phyloP scores from a whole-genome alignment of 148 eudicot species.

The Pharnaceum exiguum region DNA sequence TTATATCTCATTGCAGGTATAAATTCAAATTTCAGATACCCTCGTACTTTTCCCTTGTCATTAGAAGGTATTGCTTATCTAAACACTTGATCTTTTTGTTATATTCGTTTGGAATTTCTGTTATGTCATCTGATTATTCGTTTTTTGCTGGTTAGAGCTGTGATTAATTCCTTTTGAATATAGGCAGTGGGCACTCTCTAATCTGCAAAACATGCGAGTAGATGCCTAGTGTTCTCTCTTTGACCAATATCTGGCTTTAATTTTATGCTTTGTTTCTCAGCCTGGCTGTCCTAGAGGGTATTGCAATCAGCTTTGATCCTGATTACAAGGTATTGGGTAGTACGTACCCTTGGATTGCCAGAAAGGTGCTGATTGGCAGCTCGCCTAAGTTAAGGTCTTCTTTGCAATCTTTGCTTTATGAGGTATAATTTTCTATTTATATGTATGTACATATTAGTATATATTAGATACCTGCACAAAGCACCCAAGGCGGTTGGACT shows the following conservation, averaged over 20 bases:
- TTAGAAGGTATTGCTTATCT: constrained; percentile 57
- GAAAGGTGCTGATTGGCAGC: constrained; percentile 71
- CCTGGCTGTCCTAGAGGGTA: constrained; percentile 95
- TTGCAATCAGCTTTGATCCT: constrained; percentile 72
- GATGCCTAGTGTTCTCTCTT: background rate
- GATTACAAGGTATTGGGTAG: constrained; percentile 93
- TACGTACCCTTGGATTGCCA: constrained; percentile 95
- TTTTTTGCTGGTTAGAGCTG: background rate
- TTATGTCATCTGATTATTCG: too few relatives aligned
- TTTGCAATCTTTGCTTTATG: constrained; percentile 67
- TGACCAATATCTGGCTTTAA: background rate
- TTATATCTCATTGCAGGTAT: constrained; percentile 53
- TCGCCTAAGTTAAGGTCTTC: constrained; percentile 79
- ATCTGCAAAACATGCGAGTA: background rate
- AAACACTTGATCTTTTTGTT: too few relatives aligned
- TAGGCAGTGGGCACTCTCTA: constrained; percentile 3
- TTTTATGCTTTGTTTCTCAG: constrained; percentile 28
- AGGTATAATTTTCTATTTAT: constrained; percentile 37
- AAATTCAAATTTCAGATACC: constrained; percentile 93
- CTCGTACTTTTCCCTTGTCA: constrained; percentile 88
- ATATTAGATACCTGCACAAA: too few relatives aligned
- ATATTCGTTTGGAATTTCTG: too few relatives aligned
- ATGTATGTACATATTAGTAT: background rate
- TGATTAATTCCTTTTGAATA: background rate
- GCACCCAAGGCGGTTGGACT: too few relatives aligned